A percentile compares a stretch with the other conserved stretches of the same genome.
Conservation (phyloP, 805 yeast genomes). For the Cyberlindnera veronae region DNA sequence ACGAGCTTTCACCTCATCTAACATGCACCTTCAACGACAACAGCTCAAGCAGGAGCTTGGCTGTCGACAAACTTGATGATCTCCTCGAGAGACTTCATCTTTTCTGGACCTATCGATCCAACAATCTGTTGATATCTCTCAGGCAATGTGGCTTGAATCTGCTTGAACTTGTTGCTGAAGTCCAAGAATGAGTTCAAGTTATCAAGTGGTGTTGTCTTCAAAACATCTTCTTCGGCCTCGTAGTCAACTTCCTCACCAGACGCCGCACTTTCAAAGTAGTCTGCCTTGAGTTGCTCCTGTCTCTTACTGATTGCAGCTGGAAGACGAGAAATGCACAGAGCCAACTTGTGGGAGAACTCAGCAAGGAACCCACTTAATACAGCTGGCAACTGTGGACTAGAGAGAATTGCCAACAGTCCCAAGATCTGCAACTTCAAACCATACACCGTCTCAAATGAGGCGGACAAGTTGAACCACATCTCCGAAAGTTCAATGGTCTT, state of each 20-base stretch:
- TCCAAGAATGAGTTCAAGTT: slow-evolving; percentile 63
- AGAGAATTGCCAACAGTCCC: slow-evolving; percentile 55
- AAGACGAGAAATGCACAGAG: slow-evolving; percentile 49
- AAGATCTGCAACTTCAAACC: slow-evolving; percentile 71
- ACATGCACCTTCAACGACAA: too few species aligned
- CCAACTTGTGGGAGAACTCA: slow-evolving; percentile 50
- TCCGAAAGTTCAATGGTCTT: slow-evolving; percentile 49
- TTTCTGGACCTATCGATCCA: slow-evolving; percentile 29
- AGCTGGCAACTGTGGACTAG: slow-evolving; percentile 38
- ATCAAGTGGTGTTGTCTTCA: slow-evolving; percentile 78
- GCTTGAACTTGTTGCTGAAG: slow-evolving; percentile 52
- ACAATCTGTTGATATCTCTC: slow-evolving; percentile 39
- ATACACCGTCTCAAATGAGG: slow-evolving; percentile 58
- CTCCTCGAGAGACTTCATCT: slow-evolving; percentile 14
- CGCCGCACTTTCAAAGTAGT: slow-evolving; percentile 29
- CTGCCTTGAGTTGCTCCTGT: slow-evolving; percentile 53
- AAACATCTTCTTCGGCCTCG: slow-evolving; percentile 66
- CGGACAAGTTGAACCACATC: slow-evolving; percentile 59
- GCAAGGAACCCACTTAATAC: slow-evolving; percentile 36
- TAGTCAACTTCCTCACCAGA: slow-evolving; percentile 7
- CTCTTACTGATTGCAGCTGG: slow-evolving; percentile 72
- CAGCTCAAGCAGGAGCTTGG: neutral
- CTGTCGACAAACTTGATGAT: slow-evolving; percentile 4
- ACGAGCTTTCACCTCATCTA: too few species aligned
- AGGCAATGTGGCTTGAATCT: slow-evolving; percentile 44